Percentiles rank a stretch among this genome's conserved stretches.
Conservation (phyloP, 2,329 filamentous ascomycete genomes). For the Talaromyces sp. region DNA sequence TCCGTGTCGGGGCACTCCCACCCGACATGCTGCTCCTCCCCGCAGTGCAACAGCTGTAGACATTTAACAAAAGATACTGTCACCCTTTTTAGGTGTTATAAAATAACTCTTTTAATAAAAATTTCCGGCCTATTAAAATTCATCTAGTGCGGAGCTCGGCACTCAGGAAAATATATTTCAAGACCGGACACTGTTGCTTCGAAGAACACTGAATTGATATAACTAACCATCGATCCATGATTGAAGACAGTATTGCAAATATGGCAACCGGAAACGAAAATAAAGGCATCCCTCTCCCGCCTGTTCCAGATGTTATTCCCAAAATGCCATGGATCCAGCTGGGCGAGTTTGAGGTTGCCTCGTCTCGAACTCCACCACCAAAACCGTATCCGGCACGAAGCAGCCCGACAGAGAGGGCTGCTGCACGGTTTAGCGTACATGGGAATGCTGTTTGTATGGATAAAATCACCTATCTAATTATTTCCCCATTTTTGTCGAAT, state of each 20-base stretch:
- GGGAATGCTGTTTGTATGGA: conserved; percentile 26
- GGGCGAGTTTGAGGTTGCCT: conserved; percentile 14
- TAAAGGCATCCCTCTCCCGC: neutral
- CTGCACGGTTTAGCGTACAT: conserved; percentile 23
- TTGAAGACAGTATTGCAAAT: too few relatives aligned
- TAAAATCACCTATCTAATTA: neutral
- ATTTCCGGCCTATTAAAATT: neutral
- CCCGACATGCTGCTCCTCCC: neutral
- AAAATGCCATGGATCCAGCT: conserved; percentile 21
- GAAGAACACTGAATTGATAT: too few relatives aligned
- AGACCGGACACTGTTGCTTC: too few relatives aligned
- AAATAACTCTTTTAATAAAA: too few relatives aligned
- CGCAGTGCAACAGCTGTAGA: neutral
- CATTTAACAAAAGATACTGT: neutral
- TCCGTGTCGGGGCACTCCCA: neutral
- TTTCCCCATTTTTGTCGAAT: neutral
- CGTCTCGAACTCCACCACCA: conserved; percentile 23
- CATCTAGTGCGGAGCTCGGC: neutral
- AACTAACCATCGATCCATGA: too few relatives aligned
- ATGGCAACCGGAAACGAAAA: neutral
- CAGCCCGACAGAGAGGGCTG: conserved; percentile 20
- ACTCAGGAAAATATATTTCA: neutral
- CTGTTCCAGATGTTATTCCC: conserved; percentile 4
- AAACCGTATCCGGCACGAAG: conserved; percentile 15
- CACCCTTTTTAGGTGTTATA: neutral